Evolutionary conservation across 768 basidiomycete species (phyloP), one percentile per base, ranked within the genome.

Genomic region (Butyriboletus loyo): DNA sequence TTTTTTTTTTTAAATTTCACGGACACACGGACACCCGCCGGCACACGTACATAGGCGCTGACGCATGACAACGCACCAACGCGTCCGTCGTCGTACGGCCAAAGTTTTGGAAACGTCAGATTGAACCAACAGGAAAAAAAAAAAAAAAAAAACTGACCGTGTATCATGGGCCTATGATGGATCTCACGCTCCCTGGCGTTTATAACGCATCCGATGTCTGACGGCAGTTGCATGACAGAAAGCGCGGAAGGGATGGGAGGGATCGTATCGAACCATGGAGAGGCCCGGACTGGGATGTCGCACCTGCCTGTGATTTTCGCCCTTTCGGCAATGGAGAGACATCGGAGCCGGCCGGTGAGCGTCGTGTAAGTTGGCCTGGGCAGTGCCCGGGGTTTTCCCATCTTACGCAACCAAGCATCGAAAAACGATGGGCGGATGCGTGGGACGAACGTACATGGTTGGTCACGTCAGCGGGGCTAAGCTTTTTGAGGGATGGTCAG

Each of bases 1-100:
- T 5, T 27, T 27, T n/a, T n/a, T n/a, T n/a, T n/a, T n/a, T n/a
- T n/a, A n/a, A n/a, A n/a, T n/a, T n/a, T n/a, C n/a, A n/a, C n/a
- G n/a, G n/a, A n/a, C n/a, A n/a, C n/a, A n/a, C n/a, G n/a, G n/a
- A n/a, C n/a, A n/a, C n/a, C n/a, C n/a, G n/a, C n/a, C n/a, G n/a
- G n/a, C n/a, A n/a, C n/a, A n/a, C n/a, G n/a, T n/a, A n/a, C n/a
- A n/a, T n/a, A n/a, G n/a, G n/a, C n/a, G n/a, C n/a, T n/a, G n/a
- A n/a, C n/a, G n/a, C n/a, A n/a, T 41, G 32, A 19, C 47, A 49
- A 62, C 60, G 40, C 17, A 22, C 48, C 54, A 37, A 39, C 32
- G 7, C 19, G 35, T 8, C 22, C 44, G n/a, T 24, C 53, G n/a
- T 55, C n/a, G 10, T 19, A 22, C 9, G 19, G 14, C 3, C 1